phyloP scores from a whole-genome alignment of 129 eudicot species.

The Ambrosia trifida region DNA sequence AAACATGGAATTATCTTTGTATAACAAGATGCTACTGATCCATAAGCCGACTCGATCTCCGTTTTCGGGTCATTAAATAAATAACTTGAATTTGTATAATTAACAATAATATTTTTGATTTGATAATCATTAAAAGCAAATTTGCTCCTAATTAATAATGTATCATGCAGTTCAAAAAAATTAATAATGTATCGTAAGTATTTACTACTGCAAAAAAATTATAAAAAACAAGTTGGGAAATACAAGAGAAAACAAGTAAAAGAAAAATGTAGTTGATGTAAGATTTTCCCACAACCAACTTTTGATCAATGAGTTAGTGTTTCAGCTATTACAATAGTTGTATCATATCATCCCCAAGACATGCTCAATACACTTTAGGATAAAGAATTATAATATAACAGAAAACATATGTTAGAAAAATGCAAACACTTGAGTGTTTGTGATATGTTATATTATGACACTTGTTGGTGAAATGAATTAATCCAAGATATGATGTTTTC shows the following conservation, averaged over 20 bases:
- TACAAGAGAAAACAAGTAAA: neutral
- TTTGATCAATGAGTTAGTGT: neutral
- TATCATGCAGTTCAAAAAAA: too few relatives aligned
- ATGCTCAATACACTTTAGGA: neutral
- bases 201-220: constrained; percentile 43
- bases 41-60: neutral
- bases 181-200: too few relatives aligned
- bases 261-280: constrained; percentile 14
- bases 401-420: neutral
- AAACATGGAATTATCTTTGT: constrained; percentile 24
- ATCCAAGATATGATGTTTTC: neutral
- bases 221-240: neutral
- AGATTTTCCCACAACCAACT: constrained; percentile 17
- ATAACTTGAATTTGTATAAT: neutral
- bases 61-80: neutral
- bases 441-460: constrained; percentile 13
- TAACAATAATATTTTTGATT: neutral
- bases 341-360: neutral
- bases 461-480: neutral
- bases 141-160: neutral
- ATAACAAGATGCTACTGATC: too few relatives aligned
- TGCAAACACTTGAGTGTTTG: constrained; percentile 9
- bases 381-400: neutral
- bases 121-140: neutral
- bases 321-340: neutral